These are phyloP conservation scores for Ustulina deusta DNA, from an alignment of 2,329 filamentous ascomycete genomes.

Conservation along the genomic window DNA sequence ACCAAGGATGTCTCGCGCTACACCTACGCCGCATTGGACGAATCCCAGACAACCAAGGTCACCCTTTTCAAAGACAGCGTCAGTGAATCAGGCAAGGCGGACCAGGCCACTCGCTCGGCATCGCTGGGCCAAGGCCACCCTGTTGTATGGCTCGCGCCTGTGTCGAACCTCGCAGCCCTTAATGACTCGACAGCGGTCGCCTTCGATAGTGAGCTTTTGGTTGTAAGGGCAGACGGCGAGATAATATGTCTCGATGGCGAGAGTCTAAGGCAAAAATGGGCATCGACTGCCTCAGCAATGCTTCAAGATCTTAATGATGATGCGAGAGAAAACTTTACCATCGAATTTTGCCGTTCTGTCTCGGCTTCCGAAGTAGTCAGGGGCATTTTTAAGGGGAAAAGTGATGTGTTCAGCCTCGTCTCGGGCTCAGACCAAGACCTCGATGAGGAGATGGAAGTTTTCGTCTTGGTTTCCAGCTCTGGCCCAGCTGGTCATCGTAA, in stretches of 20 bases:
- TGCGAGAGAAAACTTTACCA: conserved; percentile 53
- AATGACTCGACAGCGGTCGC: conserved; percentile 42
- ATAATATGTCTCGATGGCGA: conserved; percentile 71
- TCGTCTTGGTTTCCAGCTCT: conserved; percentile 63
- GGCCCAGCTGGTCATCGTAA: conserved; percentile 45
- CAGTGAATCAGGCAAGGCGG: conserved; percentile 63
- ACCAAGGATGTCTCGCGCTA: conserved; percentile 65
- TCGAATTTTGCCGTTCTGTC: conserved; percentile 64
- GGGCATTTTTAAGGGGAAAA: conserved; percentile 67
- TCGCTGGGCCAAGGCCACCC: conserved; percentile 56
- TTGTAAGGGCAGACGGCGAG: conserved; percentile 70
- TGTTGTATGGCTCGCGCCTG: conserved; percentile 59
- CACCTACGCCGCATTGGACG: conserved; percentile 70
- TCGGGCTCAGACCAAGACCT: conserved; percentile 60
- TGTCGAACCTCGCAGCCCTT: conserved; percentile 44
- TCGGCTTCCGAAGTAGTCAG: conserved; percentile 62
- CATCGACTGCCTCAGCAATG: conserved; percentile 57
- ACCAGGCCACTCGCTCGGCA: conserved; percentile 62
- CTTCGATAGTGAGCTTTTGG: conserved; percentile 59
- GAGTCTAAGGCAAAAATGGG: conserved; percentile 61
- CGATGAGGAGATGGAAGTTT: conserved; percentile 63
- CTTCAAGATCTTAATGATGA: conserved; percentile 56
- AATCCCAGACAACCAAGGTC: conserved; percentile 62
- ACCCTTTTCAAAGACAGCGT: conserved; percentile 70
- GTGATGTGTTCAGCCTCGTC: conserved; percentile 65